Evolutionary conservation across 2,329 filamentous ascomycete genomes (phyloP), one percentile per base, ranked within the genome.

Genomic region (Monascus ruber): DNA sequence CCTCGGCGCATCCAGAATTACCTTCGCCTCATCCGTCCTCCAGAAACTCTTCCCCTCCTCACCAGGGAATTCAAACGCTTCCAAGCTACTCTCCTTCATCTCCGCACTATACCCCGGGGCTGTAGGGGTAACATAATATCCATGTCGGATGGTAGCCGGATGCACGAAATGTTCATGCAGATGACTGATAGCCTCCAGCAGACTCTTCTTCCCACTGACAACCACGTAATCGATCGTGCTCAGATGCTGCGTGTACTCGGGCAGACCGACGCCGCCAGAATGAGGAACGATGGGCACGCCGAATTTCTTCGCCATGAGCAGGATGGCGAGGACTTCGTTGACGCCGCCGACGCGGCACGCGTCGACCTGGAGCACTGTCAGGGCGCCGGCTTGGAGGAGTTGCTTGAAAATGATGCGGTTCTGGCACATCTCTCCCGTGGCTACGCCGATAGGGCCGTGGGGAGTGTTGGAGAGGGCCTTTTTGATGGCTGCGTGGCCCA

Each of bases 391-490:
- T 58, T 81, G 76, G 37, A 94, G 74, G 44, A 94, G 76, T 65
- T 94, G 87, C 73, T 94, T 94, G 76, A 94, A 94, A 54, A 94
- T 77, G 48, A 94, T 84, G 31, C 87, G 79, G 70, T 94, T 94
- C 69, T 94, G 87, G 68, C 85, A 91, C 85, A 94, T 93, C 68
- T 94, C 87, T 46, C 87, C 87, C 0, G 87, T 94, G 5, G 87
- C 87, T 4, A 94, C 87, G 42, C 85, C 85, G 52, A 94, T 85
- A 0, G 83, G 79, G 52, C 62, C 62, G 46, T 65, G 44, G 5
- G 62, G 59, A 6, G 59, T 66, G 42, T 63, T 52, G 29, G 74
- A 73, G 7, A 94, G 77, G 4, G 86, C 86, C 45, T 89, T 81
- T 37, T 84, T 79, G 52, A 94, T 79, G 3, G 84, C 81, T 56